Percentiles rank a stretch among this genome's conserved stretches.
These are phyloP conservation scores for Senecio squalidus DNA, from an alignment of 140 eudicot species.

Conservation along the genomic window DNA sequence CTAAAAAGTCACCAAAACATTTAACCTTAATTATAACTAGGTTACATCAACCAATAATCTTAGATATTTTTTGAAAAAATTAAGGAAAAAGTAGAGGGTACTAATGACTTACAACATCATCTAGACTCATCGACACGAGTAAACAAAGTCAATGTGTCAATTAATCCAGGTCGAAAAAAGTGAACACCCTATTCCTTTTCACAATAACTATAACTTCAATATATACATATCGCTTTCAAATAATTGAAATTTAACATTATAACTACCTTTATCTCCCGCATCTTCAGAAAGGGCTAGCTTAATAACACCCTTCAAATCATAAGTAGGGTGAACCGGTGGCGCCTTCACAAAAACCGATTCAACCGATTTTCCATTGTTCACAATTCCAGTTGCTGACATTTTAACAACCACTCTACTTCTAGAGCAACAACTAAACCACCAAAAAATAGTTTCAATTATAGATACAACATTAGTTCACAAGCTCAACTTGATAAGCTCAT, in stretches of 20 bases:
- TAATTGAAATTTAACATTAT: not conserved
- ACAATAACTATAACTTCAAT: not conserved
- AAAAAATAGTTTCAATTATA: too few species aligned
- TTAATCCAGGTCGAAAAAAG: not conserved
- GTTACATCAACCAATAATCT: too few species aligned
- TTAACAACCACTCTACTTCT: conserved; percentile 21
- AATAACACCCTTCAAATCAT: conserved; percentile 76
- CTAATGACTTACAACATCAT: not conserved
- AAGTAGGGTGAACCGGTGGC: conserved; percentile 63
- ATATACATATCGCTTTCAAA: conserved; percentile 3
- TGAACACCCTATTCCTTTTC: not conserved
- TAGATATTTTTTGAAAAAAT: too few species aligned
- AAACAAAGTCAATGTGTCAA: conserved; percentile 14
- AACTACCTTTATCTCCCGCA: conserved; percentile 70
- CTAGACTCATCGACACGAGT: not conserved
- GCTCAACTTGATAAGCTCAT: too few species aligned
- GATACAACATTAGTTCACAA: not conserved
- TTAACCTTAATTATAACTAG: too few species aligned
- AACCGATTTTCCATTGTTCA: conserved; percentile 11
- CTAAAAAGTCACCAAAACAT: not conserved
- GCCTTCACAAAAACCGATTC: conserved; percentile 8
- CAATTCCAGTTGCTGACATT: conserved; percentile 19
- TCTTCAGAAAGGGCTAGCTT: conserved; percentile 83
- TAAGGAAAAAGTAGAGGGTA: too few species aligned
- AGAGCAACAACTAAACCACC: conserved; percentile 8